A percentile compares a stretch with the other conserved stretches of the same genome.
Evolutionary conservation across 1,284 basidiomycete genomes (phyloP).

Genomic region (Ceratobasidium sp.): DNA sequence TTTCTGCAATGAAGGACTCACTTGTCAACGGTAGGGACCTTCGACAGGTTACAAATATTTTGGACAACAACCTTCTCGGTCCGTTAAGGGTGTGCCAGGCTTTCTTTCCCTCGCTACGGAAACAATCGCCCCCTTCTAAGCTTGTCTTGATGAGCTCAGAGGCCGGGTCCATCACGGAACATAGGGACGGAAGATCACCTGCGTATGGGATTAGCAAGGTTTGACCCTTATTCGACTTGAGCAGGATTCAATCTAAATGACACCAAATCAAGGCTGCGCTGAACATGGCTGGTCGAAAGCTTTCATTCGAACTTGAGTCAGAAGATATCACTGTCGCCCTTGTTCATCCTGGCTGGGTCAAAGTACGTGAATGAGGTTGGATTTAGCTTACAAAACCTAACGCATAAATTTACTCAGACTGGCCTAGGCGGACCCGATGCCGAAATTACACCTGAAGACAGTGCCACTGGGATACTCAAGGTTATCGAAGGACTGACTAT

Average conservation of each 20-base stretch:
- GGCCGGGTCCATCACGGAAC: slow-evolving; percentile 1
- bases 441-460: neutral
- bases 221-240: no score
- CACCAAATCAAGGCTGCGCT: slow-evolving; percentile 4
- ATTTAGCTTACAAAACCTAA: neutral
- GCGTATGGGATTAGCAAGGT: slow-evolving; percentile 36
- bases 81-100: slow-evolving; percentile 29
- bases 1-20: neutral
- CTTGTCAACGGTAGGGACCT: neutral
- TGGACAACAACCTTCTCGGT: slow-evolving; percentile 23
- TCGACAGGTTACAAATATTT: neutral
- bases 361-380: neutral
- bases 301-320: slow-evolving; percentile 7
- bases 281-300: slow-evolving; percentile 34
- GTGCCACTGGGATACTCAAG: neutral
- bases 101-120: slow-evolving; percentile 12
- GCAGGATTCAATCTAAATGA: neutral
- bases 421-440: slow-evolving; percentile 11
- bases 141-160: slow-evolving; percentile 17
- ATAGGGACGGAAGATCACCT: slow-evolving; percentile 4
- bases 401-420: neutral
- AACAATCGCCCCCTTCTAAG: neutral
- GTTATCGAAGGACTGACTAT: neutral
- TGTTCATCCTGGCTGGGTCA: slow-evolving; percentile 38
- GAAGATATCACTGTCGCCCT: slow-evolving; percentile 12